Evolutionary conservation across 1,284 basidiomycete genomes (phyloP), one percentile per base, ranked within the genome.

Genomic region (Coriolopsis trogii): DNA sequence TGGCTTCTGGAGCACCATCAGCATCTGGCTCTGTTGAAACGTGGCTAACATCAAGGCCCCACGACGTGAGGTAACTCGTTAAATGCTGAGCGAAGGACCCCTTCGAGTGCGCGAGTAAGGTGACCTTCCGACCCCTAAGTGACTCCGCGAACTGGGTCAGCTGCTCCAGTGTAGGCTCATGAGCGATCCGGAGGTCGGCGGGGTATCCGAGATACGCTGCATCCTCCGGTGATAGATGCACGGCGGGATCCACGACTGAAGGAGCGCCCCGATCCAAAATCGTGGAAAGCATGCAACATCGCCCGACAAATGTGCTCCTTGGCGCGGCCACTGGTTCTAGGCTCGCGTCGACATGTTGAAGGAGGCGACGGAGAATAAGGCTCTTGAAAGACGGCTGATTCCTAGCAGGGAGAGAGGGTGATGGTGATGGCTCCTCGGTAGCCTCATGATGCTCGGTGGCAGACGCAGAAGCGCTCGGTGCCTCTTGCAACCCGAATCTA

Each of bases 1-100:
- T 50, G 10, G 46, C 29, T 36, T 65, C 63, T 6, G 55, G 45
- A 13, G 56, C 51, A 16, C 68, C 71, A 44, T 85, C 84, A 3
- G 71, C 69, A 20, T 76, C 78, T 7, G 75, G 75, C 51, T 84
- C 84, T 2, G 80, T 79, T 4, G 91, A 85, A 30, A 93, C 78
- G 69, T 93, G 92, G 45, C 82, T 87, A 38, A 97, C 87, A 63
- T 96, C 92, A 80, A 97, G 81, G 15, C 93, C 93, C 94, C 95
- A 97, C 4, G 89, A 82, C n/a, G 90, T 91, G 49, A 97, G 79
- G 70, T 95, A 95, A 60, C 87, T 89, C 29, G 93, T 93, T 23
- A 98, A 75, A 67, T 95, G 92, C 43, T 91, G 88, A 0, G 93
- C 93, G 64, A 97, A 98, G 0, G 87, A 82, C 37, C 91, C 91